Conservation (phyloP, 2,329 filamentous ascomycete species). For the Phoma sp. region DNA sequence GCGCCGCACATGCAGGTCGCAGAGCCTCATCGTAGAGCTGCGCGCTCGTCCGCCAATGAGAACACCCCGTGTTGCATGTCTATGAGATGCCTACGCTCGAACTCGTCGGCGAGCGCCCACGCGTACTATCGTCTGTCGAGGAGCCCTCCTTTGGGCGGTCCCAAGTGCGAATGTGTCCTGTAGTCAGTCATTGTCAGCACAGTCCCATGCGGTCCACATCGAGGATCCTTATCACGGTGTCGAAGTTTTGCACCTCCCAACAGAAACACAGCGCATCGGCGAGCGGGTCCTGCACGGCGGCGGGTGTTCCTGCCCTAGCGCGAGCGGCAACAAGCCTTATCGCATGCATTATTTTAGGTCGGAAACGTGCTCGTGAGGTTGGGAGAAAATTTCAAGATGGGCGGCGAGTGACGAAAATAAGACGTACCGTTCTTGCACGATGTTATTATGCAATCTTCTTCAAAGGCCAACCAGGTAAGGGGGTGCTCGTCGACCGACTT, state of each 20-base stretch:
- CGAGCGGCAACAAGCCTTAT: conserved; percentile 15
- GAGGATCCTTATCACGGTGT: conserved; percentile 15
- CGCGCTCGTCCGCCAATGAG: conserved; percentile 8
- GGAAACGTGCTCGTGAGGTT: conserved; percentile 14
- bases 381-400: conserved; percentile 13
- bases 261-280: conserved; percentile 18
- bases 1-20: conserved; percentile 14
- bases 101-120: conserved; percentile 19
- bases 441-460: conserved; percentile 90
- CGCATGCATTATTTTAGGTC: conserved; percentile 5
- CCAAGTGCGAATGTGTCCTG: conserved; percentile 80
- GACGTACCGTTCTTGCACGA: conserved; percentile 85
- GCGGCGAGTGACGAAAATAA: conserved; percentile 7
- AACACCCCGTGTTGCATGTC: conserved; percentile 2
- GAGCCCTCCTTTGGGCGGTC: conserved; percentile 65
- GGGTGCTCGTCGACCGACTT: conserved; percentile 88
- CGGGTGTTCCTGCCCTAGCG: conserved; percentile 21
- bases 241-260: conserved; percentile 19
- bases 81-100: conserved; percentile 9
- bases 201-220: conserved; percentile 25
- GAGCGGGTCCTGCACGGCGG: conserved; percentile 17
- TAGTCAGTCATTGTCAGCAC: conserved; percentile 21
- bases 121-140: conserved; percentile 42
- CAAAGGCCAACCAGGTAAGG: conserved; percentile 90
- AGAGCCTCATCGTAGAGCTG: conserved; percentile 18